These are phyloP conservation scores for Fusarium heterosporum DNA, from an alignment of 2,329 filamentous ascomycete species.

Conservation along the genomic window DNA sequence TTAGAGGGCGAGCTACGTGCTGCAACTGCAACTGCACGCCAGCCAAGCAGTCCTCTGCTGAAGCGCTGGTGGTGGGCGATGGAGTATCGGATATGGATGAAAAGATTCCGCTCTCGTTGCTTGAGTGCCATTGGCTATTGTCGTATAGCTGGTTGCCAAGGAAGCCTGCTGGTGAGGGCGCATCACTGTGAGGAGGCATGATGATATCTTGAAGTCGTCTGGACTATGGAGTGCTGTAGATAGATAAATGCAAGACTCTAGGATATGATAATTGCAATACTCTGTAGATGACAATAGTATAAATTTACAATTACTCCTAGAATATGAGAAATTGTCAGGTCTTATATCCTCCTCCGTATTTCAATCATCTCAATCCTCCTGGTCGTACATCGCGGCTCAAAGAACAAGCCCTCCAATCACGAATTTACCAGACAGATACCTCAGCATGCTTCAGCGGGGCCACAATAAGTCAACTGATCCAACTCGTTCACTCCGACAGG, in stretches of 20 bases:
- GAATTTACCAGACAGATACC: slow-evolving; percentile 7
- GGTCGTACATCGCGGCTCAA: slow-evolving; percentile 7
- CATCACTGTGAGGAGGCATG: slow-evolving; percentile 44
- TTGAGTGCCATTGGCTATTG: slow-evolving; percentile 49
- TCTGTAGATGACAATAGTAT: neutral
- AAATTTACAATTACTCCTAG: neutral
- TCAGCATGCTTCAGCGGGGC: slow-evolving; percentile 21
- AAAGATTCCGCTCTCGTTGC: slow-evolving; percentile 38
- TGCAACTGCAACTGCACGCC: slow-evolving; percentile 37
- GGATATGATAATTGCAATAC: neutral
- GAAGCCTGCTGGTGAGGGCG: slow-evolving; percentile 38
- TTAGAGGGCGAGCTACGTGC: slow-evolving; percentile 53
- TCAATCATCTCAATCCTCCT: neutral
- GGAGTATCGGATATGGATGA: slow-evolving; percentile 48
- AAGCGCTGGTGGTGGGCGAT: slow-evolving; percentile 54
- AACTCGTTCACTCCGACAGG: slow-evolving; percentile 22
- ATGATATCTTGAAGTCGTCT: neutral
- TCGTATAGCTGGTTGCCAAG: slow-evolving; percentile 41
- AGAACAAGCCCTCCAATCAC: neutral
- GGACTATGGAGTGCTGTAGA: neutral
- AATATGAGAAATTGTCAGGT: neutral
- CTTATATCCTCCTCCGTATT: slow-evolving; percentile 6
- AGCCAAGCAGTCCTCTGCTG: slow-evolving; percentile 55
- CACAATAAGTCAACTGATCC: slow-evolving; percentile 30
- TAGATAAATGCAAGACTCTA: neutral